Conservation (phyloP, 129 eudicot species). For the Flaveria ramosissima region DNA sequence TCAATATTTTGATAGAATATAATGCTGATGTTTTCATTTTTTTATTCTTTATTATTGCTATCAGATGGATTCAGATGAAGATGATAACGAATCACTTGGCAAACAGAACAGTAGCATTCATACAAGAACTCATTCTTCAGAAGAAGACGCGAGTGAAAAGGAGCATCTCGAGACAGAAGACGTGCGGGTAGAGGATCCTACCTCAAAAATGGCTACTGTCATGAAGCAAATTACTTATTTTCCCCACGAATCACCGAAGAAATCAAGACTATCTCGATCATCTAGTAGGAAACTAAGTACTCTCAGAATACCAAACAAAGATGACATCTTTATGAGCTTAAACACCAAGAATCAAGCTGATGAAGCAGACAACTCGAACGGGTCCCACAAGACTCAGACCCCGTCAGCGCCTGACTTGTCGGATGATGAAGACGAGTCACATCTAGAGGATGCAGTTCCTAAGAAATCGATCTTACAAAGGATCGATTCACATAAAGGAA, state of each 20-base stretch:
- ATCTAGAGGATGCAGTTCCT: conserved; percentile 51
- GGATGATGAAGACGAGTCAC: conserved; percentile 29
- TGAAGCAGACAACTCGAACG: conserved; percentile 45
- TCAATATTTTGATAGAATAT: conserved; percentile 6
- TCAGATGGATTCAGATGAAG: conserved; percentile 85
- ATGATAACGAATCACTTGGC: conserved; percentile 52
- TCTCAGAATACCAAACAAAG: conserved; percentile 62
- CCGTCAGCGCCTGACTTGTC: conserved; percentile 25
- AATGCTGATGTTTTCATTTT: conserved; percentile 25
- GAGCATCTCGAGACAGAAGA: conserved; percentile 39
- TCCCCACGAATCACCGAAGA: conserved; percentile 32
- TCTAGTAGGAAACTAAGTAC: conserved; percentile 42
- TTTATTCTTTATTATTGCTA: not conserved
- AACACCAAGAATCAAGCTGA: conserved; percentile 24
- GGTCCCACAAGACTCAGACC: conserved; percentile 31
- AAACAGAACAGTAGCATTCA: conserved; percentile 48
- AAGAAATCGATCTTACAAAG: conserved; percentile 57
- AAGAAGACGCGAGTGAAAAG: conserved; percentile 60
- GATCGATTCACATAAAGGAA: conserved; percentile 71
- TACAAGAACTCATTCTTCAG: conserved; percentile 65
- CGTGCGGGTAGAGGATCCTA: conserved; percentile 32
- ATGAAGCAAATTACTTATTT: conserved; percentile 24
- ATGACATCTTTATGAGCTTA: conserved; percentile 38
- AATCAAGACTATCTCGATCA: conserved; percentile 32
- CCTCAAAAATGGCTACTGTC: conserved; percentile 16